Conservation (phyloP, 1,139 yeast species). For the Debaryomyces nepalensis region DNA sequence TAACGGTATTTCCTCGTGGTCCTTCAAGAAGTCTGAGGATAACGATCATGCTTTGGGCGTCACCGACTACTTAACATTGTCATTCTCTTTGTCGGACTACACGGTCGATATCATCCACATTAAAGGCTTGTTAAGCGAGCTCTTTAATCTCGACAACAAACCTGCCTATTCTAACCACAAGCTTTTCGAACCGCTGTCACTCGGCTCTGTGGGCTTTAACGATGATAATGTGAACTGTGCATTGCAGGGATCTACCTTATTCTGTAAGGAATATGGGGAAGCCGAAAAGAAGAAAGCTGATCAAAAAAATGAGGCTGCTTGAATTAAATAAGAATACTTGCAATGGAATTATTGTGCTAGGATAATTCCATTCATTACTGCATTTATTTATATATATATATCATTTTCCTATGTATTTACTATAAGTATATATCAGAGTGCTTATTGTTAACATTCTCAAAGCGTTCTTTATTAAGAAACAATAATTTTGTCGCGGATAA, state of each 20-base stretch:
- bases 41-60: conserved; percentile 19
- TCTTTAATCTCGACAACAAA: conserved; percentile 20
- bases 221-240: conserved; percentile 43
- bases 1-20: conserved; percentile 44
- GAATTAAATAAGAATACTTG: conserved; percentile 4
- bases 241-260: conserved; percentile 30
- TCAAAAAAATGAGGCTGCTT: background rate
- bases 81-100: conserved; percentile 40
- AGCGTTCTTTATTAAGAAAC: background rate
- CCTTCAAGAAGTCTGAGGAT: conserved; percentile 15
- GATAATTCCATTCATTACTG: too few species aligned
- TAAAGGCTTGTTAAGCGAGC: conserved; percentile 32
- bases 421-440: background rate
- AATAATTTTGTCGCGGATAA: background rate
- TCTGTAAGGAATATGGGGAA: conserved; percentile 33
- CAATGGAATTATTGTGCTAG: too few species aligned
- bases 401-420: background rate
- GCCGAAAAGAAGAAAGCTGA: conserved; percentile 15
- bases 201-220: conserved; percentile 22
- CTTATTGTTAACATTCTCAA: background rate
- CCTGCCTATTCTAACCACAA: conserved; percentile 21
- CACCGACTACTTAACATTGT: conserved; percentile 36
- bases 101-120: conserved; percentile 38
- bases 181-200: conserved; percentile 21
- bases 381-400: background rate